phyloP scores from a whole-genome alignment of 768 basidiomycete genomes.

The Suillus clintonianus region DNA sequence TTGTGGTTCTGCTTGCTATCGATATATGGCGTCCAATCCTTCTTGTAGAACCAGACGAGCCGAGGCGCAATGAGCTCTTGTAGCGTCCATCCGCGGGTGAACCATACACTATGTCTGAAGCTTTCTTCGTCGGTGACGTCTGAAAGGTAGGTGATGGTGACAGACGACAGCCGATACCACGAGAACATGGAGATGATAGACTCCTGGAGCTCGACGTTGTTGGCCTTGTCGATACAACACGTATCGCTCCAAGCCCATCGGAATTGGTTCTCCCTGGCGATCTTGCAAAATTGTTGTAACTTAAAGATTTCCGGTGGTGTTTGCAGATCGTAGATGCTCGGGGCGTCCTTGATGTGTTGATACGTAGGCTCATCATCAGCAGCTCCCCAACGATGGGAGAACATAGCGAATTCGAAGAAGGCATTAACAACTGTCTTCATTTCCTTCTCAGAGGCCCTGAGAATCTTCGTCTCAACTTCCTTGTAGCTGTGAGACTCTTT shows the following conservation, averaged over 20 bases:
- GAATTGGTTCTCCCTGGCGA: slow-evolving; percentile 17
- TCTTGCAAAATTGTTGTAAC: slow-evolving; percentile 23
- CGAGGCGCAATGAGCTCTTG: slow-evolving; percentile 4
- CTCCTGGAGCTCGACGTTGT: slow-evolving; percentile 25
- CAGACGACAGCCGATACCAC: slow-evolving; percentile 23
- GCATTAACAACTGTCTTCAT: not conserved
- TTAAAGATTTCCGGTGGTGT: slow-evolving; percentile 11
- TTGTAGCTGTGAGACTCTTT: not conserved
- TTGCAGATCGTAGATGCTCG: not conserved
- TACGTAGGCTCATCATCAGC: slow-evolving; percentile 1
- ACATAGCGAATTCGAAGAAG: slow-evolving; percentile 8
- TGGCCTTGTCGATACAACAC: slow-evolving; percentile 24
- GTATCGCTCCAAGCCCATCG: slow-evolving; percentile 23
- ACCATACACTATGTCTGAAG: slow-evolving; percentile 4
- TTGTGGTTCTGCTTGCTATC: slow-evolving; percentile 21
- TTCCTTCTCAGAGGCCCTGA: not conserved
- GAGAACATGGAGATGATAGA: slow-evolving; percentile 27
- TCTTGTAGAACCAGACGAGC: slow-evolving; percentile 4
- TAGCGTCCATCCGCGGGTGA: slow-evolving; percentile 5
- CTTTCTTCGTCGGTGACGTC: slow-evolving; percentile 4
- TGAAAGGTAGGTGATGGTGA: slow-evolving; percentile 21
- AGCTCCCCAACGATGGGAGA: slow-evolving; percentile 7
- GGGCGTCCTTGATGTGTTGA: not conserved
- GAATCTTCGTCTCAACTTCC: not conserved
- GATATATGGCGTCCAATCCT: slow-evolving; percentile 1